These are phyloP conservation scores for Pestalotiopsis sp. DNA, from an alignment of 2,329 filamentous ascomycete genomes.

Conservation along the genomic window DNA sequence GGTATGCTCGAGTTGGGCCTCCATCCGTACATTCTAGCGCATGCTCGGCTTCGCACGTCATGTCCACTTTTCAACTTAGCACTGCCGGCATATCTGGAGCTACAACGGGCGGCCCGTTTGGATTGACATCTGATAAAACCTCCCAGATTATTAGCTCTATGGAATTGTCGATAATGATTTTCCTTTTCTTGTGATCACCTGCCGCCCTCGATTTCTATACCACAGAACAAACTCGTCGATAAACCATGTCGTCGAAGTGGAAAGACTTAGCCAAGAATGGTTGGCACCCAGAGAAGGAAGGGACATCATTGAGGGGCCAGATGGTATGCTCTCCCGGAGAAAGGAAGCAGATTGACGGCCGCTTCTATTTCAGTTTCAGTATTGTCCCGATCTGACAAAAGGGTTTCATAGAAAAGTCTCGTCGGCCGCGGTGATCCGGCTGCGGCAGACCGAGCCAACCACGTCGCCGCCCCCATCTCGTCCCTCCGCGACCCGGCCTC, in stretches of 20 bases:
- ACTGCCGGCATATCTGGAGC: background rate
- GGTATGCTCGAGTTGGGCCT: background rate
- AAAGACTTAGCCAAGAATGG: conserved; percentile 53
- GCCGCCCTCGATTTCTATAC: background rate
- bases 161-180: background rate
- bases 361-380: no score
- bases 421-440: conserved; percentile 42
- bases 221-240: background rate
- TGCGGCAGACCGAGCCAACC: conserved; percentile 28
- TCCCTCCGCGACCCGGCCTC: conserved; percentile 74
- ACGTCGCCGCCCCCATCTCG: conserved; percentile 63
- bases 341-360: no score
- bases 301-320: conserved; percentile 43
- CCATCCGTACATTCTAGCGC: background rate
- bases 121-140: conserved; percentile 7
- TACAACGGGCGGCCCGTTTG: background rate
- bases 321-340: conserved; percentile 41
- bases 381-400: background rate
- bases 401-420: conserved; percentile 43
- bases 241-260: conserved; percentile 46
- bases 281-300: conserved; percentile 54
- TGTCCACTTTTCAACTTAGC: background rate
- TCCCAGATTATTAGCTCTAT: background rate
- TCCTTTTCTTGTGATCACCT: background rate
- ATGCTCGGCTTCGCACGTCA: background rate